A percentile compares a stretch with the other conserved stretches of the same genome.
These are phyloP conservation scores for Linnemannia schmuckeri DNA, from an alignment of 192 early-diverging fungal species.

Conservation along the genomic window DNA sequence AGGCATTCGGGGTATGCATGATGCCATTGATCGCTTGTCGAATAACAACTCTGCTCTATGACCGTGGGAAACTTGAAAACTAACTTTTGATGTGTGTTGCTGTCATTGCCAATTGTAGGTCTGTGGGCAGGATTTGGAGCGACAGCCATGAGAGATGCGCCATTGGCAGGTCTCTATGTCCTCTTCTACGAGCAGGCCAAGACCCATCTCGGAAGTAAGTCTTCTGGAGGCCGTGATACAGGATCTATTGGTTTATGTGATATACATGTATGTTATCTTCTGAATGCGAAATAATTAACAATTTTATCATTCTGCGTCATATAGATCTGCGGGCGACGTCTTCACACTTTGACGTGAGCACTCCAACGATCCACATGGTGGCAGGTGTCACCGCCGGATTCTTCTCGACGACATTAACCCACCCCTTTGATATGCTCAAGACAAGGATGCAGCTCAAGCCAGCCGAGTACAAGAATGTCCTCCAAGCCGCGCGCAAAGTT, in stretches of 20 bases:
- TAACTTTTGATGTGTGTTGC: not conserved
- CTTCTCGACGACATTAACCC: conserved; percentile 83
- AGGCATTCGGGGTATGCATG: conserved; percentile 69
- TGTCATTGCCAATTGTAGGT: conserved; percentile 52
- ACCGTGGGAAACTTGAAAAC: not conserved
- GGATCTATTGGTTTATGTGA: not conserved
- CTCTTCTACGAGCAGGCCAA: conserved; percentile 90
- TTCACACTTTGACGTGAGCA: conserved; percentile 38
- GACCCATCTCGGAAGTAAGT: conserved; percentile 56
- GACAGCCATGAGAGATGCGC: conserved; percentile 90
- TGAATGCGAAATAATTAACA: conserved; percentile 8
- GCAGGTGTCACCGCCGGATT: conserved; percentile 78
- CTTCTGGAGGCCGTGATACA: too few relatives aligned
- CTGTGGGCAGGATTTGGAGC: conserved; percentile 91
- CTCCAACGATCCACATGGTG: conserved; percentile 70
- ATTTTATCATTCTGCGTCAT: not conserved
- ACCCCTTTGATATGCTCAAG: conserved; percentile 95
- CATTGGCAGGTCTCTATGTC: conserved; percentile 92
- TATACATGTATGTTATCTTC: not conserved
- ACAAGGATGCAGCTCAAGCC: conserved; percentile 94
- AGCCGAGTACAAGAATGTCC: conserved; percentile 69
- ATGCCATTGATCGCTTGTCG: not conserved
- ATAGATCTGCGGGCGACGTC: conserved; percentile 43
- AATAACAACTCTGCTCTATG: not conserved
- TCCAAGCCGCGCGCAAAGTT: conserved; percentile 62